Percentiles rank a stretch among this genome's conserved stretches.
Conservation (phyloP, 2,329 filamentous ascomycete species). For the Alternaria sp. region DNA sequence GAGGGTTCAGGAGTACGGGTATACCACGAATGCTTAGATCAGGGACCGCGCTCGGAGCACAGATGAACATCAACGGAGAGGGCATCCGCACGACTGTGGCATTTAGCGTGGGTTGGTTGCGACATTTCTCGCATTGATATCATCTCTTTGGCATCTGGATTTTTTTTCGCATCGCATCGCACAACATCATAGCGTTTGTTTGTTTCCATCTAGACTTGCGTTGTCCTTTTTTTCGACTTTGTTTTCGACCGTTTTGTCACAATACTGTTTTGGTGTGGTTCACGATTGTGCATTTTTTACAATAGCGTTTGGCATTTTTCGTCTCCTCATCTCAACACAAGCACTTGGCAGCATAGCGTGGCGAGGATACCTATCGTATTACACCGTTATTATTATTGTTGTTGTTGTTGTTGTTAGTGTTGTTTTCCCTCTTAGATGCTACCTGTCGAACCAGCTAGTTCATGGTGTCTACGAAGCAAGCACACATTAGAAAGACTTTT, state of each 20-base stretch:
- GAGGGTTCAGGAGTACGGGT: conserved; percentile 9
- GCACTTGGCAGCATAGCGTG: conserved; percentile 32
- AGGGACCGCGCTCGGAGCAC: conserved; percentile 23
- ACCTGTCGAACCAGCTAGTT: conserved; percentile 7
- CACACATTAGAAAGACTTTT: conserved; percentile 24
- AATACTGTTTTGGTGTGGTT: conserved; percentile 32
- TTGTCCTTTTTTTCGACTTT: conserved; percentile 23
- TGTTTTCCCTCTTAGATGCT: conserved; percentile 12
- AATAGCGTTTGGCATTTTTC: conserved; percentile 26
- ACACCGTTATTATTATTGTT: conserved; percentile 23
- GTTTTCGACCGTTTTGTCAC: conserved; percentile 24
- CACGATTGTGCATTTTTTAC: conserved; percentile 36
- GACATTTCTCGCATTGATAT: conserved; percentile 30
- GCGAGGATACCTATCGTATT: conserved; percentile 27
- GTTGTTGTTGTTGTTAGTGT: conserved; percentile 13
- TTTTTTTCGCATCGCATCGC: conserved; percentile 22
- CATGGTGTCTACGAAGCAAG: conserved; percentile 14
- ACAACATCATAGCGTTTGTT: conserved; percentile 42
- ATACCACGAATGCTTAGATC: conserved; percentile 21
- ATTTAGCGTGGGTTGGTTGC: conserved; percentile 51
- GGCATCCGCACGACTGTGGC: conserved; percentile 45
- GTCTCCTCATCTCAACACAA: conserved; percentile 20
- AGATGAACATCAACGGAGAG: conserved; percentile 29
- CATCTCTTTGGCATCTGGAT: conserved; percentile 29
- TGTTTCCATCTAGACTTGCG: conserved; percentile 31